These are phyloP conservation scores for Cercospora sp. DNA, from an alignment of 2,329 filamentous ascomycete species.

Conservation along the genomic window DNA sequence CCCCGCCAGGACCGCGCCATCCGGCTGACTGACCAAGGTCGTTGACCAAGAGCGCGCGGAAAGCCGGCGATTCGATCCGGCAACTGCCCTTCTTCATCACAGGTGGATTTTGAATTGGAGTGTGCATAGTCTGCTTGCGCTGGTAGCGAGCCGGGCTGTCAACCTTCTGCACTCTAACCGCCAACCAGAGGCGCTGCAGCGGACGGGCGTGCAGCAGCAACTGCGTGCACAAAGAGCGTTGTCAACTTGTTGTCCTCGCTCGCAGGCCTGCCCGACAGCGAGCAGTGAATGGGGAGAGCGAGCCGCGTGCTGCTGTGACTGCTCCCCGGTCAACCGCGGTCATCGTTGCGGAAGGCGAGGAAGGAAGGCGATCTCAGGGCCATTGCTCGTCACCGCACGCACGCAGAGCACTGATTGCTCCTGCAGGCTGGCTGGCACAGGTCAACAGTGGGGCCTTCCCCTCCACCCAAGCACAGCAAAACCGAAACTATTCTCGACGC, in stretches of 20 bases:
- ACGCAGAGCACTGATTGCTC: background rate
- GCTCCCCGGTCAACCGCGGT: background rate
- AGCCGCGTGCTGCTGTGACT: background rate
- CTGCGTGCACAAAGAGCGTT: background rate
- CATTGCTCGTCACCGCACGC: background rate
- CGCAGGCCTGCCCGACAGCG: background rate
- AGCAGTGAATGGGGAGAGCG: background rate
- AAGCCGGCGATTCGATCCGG: conserved; percentile 15
- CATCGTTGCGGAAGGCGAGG: background rate
- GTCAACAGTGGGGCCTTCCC: conserved; percentile 25
- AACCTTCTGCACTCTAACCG: conserved; percentile 23
- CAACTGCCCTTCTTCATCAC: conserved; percentile 13
- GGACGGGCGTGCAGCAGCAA: conserved; percentile 16
- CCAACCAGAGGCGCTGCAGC: conserved; percentile 23
- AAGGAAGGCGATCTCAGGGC: background rate
- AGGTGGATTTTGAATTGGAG: conserved; percentile 12
- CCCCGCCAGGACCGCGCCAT: conserved; percentile 3
- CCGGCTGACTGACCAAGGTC: background rate
- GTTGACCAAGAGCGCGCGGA: conserved; percentile 14
- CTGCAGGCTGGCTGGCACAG: conserved; percentile 1
- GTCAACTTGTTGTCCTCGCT: background rate
- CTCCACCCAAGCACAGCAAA: conserved; percentile 21
- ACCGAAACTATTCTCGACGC: conserved; percentile 10
- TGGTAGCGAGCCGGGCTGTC: conserved; percentile 28
- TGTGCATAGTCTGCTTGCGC: conserved; percentile 17